These are phyloP conservation scores for Talaromyces sp. DNA, from an alignment of 2,329 filamentous ascomycete species.

Conservation along the genomic window DNA sequence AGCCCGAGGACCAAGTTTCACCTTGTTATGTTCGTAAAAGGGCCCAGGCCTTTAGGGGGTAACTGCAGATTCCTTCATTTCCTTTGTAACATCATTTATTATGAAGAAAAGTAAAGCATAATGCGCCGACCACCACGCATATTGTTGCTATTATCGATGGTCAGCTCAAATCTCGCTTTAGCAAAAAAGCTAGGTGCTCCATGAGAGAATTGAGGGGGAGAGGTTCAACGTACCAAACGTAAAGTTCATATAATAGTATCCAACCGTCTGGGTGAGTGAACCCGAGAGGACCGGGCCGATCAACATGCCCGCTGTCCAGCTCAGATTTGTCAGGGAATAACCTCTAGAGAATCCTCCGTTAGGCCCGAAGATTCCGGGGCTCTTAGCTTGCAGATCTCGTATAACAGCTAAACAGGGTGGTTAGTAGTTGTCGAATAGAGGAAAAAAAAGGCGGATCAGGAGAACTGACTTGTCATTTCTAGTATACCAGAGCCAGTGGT, in stretches of 20 bases:
- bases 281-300: conserved; percentile 8
- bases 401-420: background rate
- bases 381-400: conserved; percentile 5
- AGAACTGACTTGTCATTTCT: conserved; percentile 25
- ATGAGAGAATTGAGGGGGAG: background rate
- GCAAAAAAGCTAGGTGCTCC: background rate
- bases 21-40: background rate
- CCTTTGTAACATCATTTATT: background rate
- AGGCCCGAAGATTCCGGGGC: conserved; percentile 6
- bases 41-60: background rate
- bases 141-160: background rate
- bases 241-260: conserved; percentile 11
- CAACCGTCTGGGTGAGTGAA: conserved; percentile 1
- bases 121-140: background rate
- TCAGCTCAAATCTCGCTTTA: background rate
- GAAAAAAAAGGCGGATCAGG: too few relatives aligned
- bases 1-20: background rate
- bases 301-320: conserved; percentile 10
- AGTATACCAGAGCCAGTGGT: conserved; percentile 25
- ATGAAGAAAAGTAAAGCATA: conserved; percentile 5
- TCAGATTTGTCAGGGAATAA: conserved; percentile 9
- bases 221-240: conserved; percentile 3
- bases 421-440: background rate
- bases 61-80: background rate
- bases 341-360: conserved; percentile 11